Conservation (phyloP, 2,329 filamentous ascomycete species). For the Scortechinia acanthostroma region DNA sequence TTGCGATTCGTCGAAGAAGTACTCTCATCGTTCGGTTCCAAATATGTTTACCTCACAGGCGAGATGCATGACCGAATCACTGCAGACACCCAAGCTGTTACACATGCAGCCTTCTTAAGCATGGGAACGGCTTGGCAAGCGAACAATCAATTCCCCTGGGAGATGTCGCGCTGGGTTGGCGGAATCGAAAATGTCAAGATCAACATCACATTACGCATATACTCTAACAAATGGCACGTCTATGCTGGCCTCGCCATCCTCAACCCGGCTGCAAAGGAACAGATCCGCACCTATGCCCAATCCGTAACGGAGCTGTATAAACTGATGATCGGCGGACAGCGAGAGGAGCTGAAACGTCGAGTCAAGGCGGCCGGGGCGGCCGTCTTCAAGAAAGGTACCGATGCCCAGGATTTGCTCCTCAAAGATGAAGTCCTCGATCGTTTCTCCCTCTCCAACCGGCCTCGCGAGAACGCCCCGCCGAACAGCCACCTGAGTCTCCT, state of each 20-base stretch:
- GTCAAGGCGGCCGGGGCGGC: slow-evolving; percentile 60
- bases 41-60: slow-evolving; percentile 80
- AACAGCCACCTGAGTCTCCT: slow-evolving; percentile 93
- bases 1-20: slow-evolving; percentile 75
- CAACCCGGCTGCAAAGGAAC: slow-evolving; percentile 83
- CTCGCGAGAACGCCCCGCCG: slow-evolving; percentile 41
- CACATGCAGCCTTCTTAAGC: slow-evolving; percentile 89
- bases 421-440: slow-evolving; percentile 80
- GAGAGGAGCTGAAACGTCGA: slow-evolving; percentile 65
- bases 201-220: slow-evolving; percentile 94
- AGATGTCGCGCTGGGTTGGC: slow-evolving; percentile 87
- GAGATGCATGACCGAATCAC: slow-evolving; percentile 92
- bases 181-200: slow-evolving; percentile 99
- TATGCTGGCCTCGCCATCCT: slow-evolving; percentile 95
- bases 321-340: slow-evolving; percentile 83
- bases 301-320: slow-evolving; percentile 93
- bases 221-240: slow-evolving; percentile 98
- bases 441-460: slow-evolving; percentile 73
- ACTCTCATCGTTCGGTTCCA: slow-evolving; percentile 76
- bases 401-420: slow-evolving; percentile 51
- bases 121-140: slow-evolving; percentile 99
- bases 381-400: slow-evolving; percentile 70
- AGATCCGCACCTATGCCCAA: slow-evolving; percentile 89
- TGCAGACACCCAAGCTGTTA: slow-evolving; percentile 95
- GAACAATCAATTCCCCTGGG: slow-evolving; percentile 93